A percentile compares a stretch with the other conserved stretches of the same genome.
Evolutionary conservation across 2,329 filamentous ascomycete species (phyloP).

Genomic region (Claviceps lovelessii): DNA sequence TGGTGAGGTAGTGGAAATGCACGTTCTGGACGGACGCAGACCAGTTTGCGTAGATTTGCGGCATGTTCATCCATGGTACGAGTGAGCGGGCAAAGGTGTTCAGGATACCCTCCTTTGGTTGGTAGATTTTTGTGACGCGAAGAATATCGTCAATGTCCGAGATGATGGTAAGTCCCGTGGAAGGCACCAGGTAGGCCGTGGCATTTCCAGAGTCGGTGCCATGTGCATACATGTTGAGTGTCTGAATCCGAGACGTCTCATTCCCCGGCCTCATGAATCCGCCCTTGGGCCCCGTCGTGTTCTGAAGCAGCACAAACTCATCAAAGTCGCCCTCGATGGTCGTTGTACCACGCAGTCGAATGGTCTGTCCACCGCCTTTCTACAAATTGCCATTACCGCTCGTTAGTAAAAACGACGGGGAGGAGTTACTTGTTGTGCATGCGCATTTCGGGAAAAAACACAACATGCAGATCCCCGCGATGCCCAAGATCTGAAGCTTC

Average conservation of each 20-base stretch:
- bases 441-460: too few relatives aligned
- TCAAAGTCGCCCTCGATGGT: slow-evolving; percentile 60
- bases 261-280: slow-evolving; percentile 47
- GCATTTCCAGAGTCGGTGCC: slow-evolving; percentile 54
- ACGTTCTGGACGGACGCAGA: slow-evolving; percentile 47
- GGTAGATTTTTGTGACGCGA: slow-evolving; percentile 67
- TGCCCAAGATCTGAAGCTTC: too few relatives aligned
- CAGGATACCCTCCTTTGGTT: slow-evolving; percentile 57
- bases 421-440: too few relatives aligned
- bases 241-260: slow-evolving; percentile 48
- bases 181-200: slow-evolving; percentile 62
- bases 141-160: slow-evolving; percentile 72
- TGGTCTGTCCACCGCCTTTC: slow-evolving; percentile 45
- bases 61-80: slow-evolving; percentile 65
- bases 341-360: slow-evolving; percentile 51
- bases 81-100: slow-evolving; percentile 65
- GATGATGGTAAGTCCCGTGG: slow-evolving; percentile 54
- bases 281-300: slow-evolving; percentile 35
- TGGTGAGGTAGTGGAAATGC: slow-evolving; percentile 74
- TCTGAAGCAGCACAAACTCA: slow-evolving; percentile 49
- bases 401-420: background rate
- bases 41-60: slow-evolving; percentile 65
- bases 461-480: too few relatives aligned
- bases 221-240: slow-evolving; percentile 52
- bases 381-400: slow-evolving; percentile 2